Conservation (phyloP, 2,329 filamentous ascomycete genomes). For the Zasmidium angulare region DNA sequence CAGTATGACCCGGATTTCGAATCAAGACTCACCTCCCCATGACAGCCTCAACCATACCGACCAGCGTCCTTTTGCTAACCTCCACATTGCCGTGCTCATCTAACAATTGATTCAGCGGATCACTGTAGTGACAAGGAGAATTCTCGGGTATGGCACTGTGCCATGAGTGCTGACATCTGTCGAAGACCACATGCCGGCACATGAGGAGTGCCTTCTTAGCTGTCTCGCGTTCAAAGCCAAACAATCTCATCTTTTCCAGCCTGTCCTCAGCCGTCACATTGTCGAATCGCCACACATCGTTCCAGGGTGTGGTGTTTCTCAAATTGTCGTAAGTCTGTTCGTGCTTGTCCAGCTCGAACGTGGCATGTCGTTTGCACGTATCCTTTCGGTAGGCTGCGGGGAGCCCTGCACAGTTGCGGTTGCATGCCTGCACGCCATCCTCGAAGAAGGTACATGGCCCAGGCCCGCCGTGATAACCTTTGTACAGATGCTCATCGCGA, state of each 20-base stretch:
- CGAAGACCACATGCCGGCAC: background rate
- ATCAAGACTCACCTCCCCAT: background rate
- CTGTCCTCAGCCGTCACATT: background rate
- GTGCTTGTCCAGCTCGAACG: background rate
- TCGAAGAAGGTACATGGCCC: background rate
- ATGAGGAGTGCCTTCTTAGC: background rate
- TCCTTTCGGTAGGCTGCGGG: background rate
- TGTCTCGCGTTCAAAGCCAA: background rate
- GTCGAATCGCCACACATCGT: background rate
- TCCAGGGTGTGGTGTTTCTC: background rate
- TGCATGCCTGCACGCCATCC: background rate
- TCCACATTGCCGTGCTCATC: background rate
- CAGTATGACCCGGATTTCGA: background rate
- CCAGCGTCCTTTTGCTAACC: background rate
- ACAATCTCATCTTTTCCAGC: background rate
- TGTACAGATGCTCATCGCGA: background rate
- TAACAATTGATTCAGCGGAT: background rate
- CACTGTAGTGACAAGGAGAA: background rate
- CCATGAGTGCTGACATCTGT: background rate
- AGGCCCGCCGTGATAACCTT: background rate
- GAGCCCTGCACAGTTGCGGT: background rate
- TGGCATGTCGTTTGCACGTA: background rate
- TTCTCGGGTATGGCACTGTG: background rate
- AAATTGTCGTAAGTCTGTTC: background rate
- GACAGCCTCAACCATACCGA: background rate